Percentiles rank a stretch among this genome's conserved stretches.
phyloP scores from a whole-genome alignment of 352 stramenopile species.

The Phytophthora crassamura region DNA sequence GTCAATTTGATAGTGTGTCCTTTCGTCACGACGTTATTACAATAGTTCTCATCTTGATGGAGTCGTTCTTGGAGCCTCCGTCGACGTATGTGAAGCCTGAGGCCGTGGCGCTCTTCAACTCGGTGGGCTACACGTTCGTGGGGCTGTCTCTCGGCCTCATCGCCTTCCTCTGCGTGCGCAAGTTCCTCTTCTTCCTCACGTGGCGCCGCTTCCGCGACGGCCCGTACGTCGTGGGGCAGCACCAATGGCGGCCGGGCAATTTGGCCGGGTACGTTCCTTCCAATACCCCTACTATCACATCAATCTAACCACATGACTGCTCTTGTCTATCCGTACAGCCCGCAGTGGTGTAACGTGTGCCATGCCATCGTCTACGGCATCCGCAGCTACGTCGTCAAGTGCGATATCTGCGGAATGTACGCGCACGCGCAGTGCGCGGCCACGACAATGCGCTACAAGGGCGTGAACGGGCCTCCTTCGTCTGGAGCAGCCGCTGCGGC shows the following conservation, averaged over 20 bases:
- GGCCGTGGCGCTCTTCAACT: constrained; percentile 67
- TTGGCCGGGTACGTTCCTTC: constrained; percentile 58
- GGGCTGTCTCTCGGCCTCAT: constrained; percentile 48
- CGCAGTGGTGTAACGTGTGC: constrained; percentile 87
- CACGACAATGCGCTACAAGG: constrained; percentile 54
- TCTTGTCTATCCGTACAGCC: constrained; percentile 32
- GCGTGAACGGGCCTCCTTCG: constrained; percentile 16
- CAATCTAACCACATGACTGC: constrained; percentile 4
- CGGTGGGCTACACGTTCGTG: constrained; percentile 62
- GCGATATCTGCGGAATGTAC: constrained; percentile 87
- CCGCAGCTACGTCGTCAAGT: constrained; percentile 87
- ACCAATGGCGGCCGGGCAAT: constrained; percentile 83
- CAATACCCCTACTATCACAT: not conserved
- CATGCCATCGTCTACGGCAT: constrained; percentile 84
- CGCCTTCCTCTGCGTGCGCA: constrained; percentile 68
- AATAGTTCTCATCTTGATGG: constrained; percentile 13
- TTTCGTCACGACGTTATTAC: constrained; percentile 15
- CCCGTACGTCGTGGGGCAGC: constrained; percentile 68
- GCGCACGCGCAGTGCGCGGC: constrained; percentile 79
- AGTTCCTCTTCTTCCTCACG: constrained; percentile 83
- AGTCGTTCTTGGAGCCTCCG: constrained; percentile 51
- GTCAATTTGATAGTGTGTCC: not conserved
- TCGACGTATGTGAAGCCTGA: constrained; percentile 57
- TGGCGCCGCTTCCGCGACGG: constrained; percentile 84
- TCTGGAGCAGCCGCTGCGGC: constrained; percentile 1